Percentiles rank a stretch among this genome's conserved stretches.
Evolutionary conservation across 1,284 basidiomycete species (phyloP).

Genomic region (Erythrobasidium hasegawianum): DNA sequence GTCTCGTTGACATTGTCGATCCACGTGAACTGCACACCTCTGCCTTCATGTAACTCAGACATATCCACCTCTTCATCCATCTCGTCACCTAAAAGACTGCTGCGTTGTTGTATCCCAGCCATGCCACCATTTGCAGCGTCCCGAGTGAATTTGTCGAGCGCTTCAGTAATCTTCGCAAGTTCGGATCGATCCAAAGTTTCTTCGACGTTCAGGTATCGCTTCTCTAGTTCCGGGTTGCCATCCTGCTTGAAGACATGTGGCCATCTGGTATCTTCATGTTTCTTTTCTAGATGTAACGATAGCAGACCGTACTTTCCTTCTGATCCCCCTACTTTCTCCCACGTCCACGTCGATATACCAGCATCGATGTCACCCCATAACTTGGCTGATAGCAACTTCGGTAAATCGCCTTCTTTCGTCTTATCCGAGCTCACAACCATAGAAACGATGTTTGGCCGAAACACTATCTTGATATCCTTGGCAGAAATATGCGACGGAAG

Average conservation of each 20-base stretch:
- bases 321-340: conserved; percentile 58
- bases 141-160: conserved; percentile 76
- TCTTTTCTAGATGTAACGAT: conserved; percentile 78
- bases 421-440: conserved; percentile 57
- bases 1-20: conserved; percentile 49
- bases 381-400: conserved; percentile 46
- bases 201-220: conserved; percentile 63
- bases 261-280: conserved; percentile 75
- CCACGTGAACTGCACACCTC: conserved; percentile 61
- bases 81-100: conserved; percentile 70
- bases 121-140: conserved; percentile 55
- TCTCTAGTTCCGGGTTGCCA: conserved; percentile 40
- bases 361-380: conserved; percentile 73
- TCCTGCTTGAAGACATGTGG: conserved; percentile 66
- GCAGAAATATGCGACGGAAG: conserved; percentile 66
- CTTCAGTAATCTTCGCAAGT: conserved; percentile 69
- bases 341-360: conserved; percentile 78
- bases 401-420: conserved; percentile 43
- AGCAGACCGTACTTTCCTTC: conserved; percentile 61
- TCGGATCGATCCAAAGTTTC: conserved; percentile 85
- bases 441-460: conserved; percentile 65
- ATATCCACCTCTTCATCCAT: conserved; percentile 77
- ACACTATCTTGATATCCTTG: conserved; percentile 62
- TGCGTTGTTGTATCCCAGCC: conserved; percentile 59
- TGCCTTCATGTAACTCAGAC: conserved; percentile 56